Base-by-base conservation (phyloP, 768 basidiomycete genomes). In the Boletus rubescentipes region DNA sequence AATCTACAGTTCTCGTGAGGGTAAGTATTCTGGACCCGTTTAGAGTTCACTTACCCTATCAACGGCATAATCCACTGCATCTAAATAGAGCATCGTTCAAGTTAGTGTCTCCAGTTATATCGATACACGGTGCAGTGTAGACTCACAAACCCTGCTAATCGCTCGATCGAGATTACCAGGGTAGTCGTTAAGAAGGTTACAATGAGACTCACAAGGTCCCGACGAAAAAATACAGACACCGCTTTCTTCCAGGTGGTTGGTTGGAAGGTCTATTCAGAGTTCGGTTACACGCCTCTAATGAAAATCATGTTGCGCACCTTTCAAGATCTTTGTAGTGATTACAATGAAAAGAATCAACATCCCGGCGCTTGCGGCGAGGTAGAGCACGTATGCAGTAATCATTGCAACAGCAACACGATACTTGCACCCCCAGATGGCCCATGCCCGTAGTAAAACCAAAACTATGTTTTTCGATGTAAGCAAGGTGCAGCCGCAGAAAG, bases 361-460 rank as follows among this genome's bases (percentile, higher is more conserved):
- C 4, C 18, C 34, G 9, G 21, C 14, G 10, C 2, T 5, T 16
- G 34, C n/a, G 15, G 15, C 4, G 57, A 2, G 10, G 21, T 57
- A 63, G 14, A 39, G 2, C 8, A 30, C n/a, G 9, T 64, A 63
- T 6, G 34, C 6, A 3, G 23, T 4, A 8, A 54, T 36, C 12
- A 63, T 5, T 2, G 16, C 7, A 3, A 37, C 14, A 9, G 50
- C 44, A 8, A 47, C 6, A 11, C 6, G 1, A 16, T 23, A 15
- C 10, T 29, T 21, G 29, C 58, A 53, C 10, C 58, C 54, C 62
- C 54, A 63, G 16, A 60, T 49, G 11, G 58, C 58, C 58, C 62
- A 57, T 0, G 50, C 62, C 18, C 62, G 54, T 18, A 61, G 11
- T 35, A 64, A 30, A 16, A 63, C 49, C 26, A 61, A 53, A 43